Percentiles rank a stretch among this genome's conserved stretches.
These are phyloP conservation scores for Xylariomycetidae sp. DNA, from an alignment of 2,329 filamentous ascomycete species.

Conservation along the genomic window DNA sequence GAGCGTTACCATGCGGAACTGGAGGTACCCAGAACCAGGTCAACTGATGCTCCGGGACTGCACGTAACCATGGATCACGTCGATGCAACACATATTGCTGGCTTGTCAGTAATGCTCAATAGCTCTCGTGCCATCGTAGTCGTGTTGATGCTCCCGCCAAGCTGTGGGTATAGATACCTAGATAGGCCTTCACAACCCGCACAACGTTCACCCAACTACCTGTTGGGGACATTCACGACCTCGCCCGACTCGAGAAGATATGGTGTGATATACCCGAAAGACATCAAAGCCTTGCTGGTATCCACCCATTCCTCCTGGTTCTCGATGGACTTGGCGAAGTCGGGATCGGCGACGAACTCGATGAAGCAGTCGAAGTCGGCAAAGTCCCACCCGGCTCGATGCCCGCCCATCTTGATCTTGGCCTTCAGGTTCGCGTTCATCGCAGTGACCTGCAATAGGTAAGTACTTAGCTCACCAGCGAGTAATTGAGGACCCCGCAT, in stretches of 20 bases:
- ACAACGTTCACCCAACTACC: no score
- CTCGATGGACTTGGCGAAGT: constrained; percentile 14
- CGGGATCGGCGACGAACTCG: constrained; percentile 20
- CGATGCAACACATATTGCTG: no score
- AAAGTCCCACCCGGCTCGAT: constrained; percentile 7
- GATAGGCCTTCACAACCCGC: no score
- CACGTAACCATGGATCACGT: no score
- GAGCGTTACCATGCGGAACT: no score
- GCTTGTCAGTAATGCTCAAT: no score
- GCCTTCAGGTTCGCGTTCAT: constrained; percentile 11
- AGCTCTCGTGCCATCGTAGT: no score
- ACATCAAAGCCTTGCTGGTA: constrained; percentile 16
- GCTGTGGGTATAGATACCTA: no score
- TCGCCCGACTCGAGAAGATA: constrained; percentile 17
- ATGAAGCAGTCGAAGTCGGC: constrained; percentile 22
- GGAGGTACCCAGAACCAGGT: no score
- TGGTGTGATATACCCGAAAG: constrained; percentile 15
- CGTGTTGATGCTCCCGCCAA: no score
- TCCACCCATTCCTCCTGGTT: constrained; percentile 22
- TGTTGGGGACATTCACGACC: constrained; percentile 12
- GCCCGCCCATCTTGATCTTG: constrained; percentile 6
- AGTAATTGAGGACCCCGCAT: constrained; percentile 15
- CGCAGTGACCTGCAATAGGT: not conserved
- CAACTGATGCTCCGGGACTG: no score
- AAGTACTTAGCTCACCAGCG: no score